These are phyloP conservation scores for Macrocystidia cucumis DNA, from an alignment of 1,284 basidiomycete species.

Conservation along the genomic window DNA sequence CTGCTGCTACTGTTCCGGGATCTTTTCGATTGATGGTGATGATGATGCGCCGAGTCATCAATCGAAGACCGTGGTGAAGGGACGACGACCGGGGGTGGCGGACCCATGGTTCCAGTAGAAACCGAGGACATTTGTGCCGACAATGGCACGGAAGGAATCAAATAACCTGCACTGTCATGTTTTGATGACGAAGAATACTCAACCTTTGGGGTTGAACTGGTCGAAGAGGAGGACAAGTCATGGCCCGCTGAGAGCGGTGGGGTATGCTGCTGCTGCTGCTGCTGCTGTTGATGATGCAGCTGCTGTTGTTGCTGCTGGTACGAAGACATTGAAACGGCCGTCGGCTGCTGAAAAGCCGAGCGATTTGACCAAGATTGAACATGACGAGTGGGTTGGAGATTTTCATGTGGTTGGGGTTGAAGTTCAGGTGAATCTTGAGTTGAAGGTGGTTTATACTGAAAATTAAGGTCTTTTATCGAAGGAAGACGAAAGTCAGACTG, in stretches of 20 bases:
- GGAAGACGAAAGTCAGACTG: conserved; percentile 52
- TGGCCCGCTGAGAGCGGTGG: conserved; percentile 33
- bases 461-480: conserved; percentile 61
- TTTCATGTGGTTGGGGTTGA: no score
- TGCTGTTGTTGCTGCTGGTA: no score
- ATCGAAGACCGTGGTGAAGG: no score
- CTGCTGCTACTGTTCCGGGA: no score
- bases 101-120: conserved; percentile 23
- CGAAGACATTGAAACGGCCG: no score
- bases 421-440: conserved; percentile 18
- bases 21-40: conserved; percentile 26
- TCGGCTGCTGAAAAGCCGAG: no score
- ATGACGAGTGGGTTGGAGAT: no score
- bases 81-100: conserved; percentile 23
- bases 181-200: conserved; percentile 33
- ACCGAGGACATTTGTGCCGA: conserved; percentile 31
- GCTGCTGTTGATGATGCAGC: conserved; percentile 16
- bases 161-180: conserved; percentile 30
- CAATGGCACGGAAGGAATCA: conserved; percentile 32
- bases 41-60: conserved; percentile 26
- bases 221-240: conserved; percentile 21
- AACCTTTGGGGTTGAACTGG: conserved; percentile 20
- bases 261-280: conserved; percentile 29
- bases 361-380: no score
- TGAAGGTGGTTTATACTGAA: conserved; percentile 29